Conservation (phyloP, 1,284 basidiomycete species). For the Phlebopus sp. region DNA sequence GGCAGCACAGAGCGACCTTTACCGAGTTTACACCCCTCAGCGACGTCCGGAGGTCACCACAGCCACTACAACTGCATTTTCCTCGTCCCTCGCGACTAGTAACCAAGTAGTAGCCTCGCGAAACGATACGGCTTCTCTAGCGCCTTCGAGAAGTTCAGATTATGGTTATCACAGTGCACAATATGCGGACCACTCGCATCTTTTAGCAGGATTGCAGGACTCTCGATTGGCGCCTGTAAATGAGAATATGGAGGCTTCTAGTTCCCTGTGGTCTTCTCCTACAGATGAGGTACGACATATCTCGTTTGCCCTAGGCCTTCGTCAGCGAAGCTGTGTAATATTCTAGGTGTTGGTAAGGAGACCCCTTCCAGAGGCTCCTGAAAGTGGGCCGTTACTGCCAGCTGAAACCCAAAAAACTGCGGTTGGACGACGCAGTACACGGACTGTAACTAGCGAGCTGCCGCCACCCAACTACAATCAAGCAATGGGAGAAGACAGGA, state of each 20-base stretch:
- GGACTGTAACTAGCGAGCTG: slow-evolving; percentile 11
- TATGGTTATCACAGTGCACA: slow-evolving; percentile 1
- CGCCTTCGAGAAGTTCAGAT: slow-evolving; percentile 4
- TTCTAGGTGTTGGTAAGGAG: slow-evolving; percentile 12
- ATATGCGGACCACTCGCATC: not conserved
- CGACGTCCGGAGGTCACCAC: not conserved
- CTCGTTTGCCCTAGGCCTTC: not conserved
- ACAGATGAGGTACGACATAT: slow-evolving; percentile 20
- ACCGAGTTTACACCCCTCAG: slow-evolving; percentile 11
- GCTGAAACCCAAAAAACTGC: slow-evolving; percentile 19
- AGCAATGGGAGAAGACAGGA: slow-evolving; percentile 7
- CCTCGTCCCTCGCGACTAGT: slow-evolving; percentile 22
- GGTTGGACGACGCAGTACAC: slow-evolving; percentile 1
- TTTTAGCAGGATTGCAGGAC: slow-evolving; percentile 5
- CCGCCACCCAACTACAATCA: slow-evolving; percentile 28
- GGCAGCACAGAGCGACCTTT: slow-evolving; percentile 12
- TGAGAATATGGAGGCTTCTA: slow-evolving; percentile 1
- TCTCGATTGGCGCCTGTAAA: slow-evolving; percentile 6
- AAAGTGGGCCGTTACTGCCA: slow-evolving; percentile 17
- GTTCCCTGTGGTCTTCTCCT: slow-evolving; percentile 5
- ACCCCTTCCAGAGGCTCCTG: slow-evolving; percentile 27
- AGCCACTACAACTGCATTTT: slow-evolving; percentile 12
- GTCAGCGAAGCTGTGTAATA: not conserved
- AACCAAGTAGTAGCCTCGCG: slow-evolving; percentile 8
- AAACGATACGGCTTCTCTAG: slow-evolving; percentile 2